A percentile compares a stretch with the other conserved stretches of the same genome.
Conservation (phyloP, 2,329 filamentous ascomycete genomes). For the Botrytis paeoniae region DNA sequence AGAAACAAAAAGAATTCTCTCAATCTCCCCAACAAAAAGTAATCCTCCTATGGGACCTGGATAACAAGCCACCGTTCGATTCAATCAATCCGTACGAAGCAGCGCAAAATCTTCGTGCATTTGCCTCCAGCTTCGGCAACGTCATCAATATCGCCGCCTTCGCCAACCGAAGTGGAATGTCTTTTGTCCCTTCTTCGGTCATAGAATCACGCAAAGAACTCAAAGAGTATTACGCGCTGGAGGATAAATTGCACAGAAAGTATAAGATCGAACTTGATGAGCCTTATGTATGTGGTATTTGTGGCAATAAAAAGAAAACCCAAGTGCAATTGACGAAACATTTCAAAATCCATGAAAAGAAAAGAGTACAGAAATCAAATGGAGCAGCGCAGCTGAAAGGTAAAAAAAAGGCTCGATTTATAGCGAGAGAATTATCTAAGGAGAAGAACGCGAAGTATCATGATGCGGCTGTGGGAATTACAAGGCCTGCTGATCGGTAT, state of each 20-base stretch:
- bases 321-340: background rate
- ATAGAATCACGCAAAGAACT: background rate
- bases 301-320: background rate
- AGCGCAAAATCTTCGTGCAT: background rate
- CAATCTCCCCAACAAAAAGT: background rate
- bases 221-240: background rate
- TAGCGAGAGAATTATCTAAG: background rate
- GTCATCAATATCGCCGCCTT: background rate
- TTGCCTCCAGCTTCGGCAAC: background rate
- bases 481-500: background rate
- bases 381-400: background rate
- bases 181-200: background rate
- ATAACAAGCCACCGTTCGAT: background rate
- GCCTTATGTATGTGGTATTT: conserved; percentile 1
- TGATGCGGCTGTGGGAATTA: background rate
- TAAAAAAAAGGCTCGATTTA: background rate
- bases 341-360: background rate
- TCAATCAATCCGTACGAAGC: background rate
- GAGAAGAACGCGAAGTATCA: background rate
- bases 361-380: background rate
- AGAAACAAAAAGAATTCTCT: too few relatives aligned
- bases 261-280: background rate
- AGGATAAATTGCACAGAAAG: background rate
- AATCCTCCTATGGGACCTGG: background rate
- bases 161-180: background rate